Base-by-base conservation (phyloP, 495 filamentous ascomycete species). In the Penicillium arizonense region DNA sequence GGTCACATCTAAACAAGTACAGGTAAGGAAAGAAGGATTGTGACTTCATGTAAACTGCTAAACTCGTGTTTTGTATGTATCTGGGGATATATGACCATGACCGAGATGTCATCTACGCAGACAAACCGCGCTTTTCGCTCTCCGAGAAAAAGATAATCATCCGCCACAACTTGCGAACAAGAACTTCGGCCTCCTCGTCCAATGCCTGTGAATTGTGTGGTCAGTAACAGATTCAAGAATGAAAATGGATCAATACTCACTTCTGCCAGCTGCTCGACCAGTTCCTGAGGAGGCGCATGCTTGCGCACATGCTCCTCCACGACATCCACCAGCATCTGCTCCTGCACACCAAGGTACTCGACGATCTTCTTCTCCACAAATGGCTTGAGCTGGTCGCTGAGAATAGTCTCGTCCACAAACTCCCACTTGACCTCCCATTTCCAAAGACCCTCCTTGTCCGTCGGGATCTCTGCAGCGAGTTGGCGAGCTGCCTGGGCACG, bases 101-200 rank as follows among this genome's bases (percentile, higher is more conserved):
- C 34, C 23, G n/a, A 3, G 20, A 44, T 13, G 8, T 10, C 10
- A 21, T 47, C 28, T 76, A 89, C 18, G 83, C 83, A 23, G 88
- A 89, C 34, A 95, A 73, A 1, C 94, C 93, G 50, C 90, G 80
- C 76, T 94, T 96, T 82, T 96, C 94, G 62, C 85, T 87, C 73
- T 98, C 94, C 23, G 89, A 93, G 62, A 91, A 97, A 86, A 97
- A 97, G 67, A 97, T 96, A 44, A 96, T 82, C 91, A 97, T 95
- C 40, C 94, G 83, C 94, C 94, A 98, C 24, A 98, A 79, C 72
- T 97, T 97, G 81, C 88, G 93, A 16, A 97, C 94, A 57, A 98
- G 74, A 9, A 86, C 88, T 68, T 96, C 92, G 4, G 91, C 91
- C 60, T 97, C 95, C 64, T 98, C 94, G 65, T 96, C 94, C 52